Percentiles rank a stretch among this genome's conserved stretches.
phyloP scores from a whole-genome alignment of 2,329 filamentous ascomycete species.

The Sporothrix variecibatus region DNA sequence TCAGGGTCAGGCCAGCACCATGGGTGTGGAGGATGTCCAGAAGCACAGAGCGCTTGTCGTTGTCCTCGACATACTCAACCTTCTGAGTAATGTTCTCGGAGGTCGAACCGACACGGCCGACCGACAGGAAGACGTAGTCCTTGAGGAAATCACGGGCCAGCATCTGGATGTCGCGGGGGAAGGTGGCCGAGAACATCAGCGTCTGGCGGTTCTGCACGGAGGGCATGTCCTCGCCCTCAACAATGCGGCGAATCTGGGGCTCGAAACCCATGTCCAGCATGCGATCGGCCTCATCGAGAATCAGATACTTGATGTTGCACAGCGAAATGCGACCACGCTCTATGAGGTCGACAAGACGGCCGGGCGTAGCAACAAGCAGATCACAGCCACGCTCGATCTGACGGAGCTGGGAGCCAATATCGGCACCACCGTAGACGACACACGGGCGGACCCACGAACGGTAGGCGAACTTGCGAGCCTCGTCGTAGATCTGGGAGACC shows the following conservation, averaged over 20 bases:
- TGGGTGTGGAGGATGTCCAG: conserved; percentile 97
- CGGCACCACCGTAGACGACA: conserved; percentile 98
- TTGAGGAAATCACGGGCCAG: conserved; percentile 97
- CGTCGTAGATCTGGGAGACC: conserved; percentile 97
- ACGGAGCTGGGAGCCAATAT: conserved; percentile 96
- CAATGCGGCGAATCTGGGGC: conserved; percentile 97
- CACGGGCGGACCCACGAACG: conserved; percentile 98
- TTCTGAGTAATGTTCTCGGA: conserved; percentile 99
- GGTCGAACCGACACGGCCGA: conserved; percentile 96
- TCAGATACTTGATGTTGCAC: conserved; percentile 97
- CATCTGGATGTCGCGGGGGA: conserved; percentile 99
- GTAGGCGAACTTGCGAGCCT: conserved; percentile 97
- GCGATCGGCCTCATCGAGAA: conserved; percentile 98
- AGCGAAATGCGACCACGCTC: conserved; percentile 98
- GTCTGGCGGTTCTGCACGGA: conserved; percentile 81
- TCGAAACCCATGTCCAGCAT: conserved; percentile 99
- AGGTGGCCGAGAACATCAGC: conserved; percentile 99
- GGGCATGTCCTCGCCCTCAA: conserved; percentile 98
- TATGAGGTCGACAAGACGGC: conserved; percentile 95
- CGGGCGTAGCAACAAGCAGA: conserved; percentile 93
- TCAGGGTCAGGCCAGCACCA: conserved; percentile 82
- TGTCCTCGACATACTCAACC: conserved; percentile 93
- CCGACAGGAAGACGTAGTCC: conserved; percentile 98
- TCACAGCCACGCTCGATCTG: conserved; percentile 98
- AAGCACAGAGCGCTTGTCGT: conserved; percentile 94